These are phyloP conservation scores for Odonthalia washingtoniensis DNA, from an alignment of 31 red algal species.

Conservation along the genomic window DNA sequence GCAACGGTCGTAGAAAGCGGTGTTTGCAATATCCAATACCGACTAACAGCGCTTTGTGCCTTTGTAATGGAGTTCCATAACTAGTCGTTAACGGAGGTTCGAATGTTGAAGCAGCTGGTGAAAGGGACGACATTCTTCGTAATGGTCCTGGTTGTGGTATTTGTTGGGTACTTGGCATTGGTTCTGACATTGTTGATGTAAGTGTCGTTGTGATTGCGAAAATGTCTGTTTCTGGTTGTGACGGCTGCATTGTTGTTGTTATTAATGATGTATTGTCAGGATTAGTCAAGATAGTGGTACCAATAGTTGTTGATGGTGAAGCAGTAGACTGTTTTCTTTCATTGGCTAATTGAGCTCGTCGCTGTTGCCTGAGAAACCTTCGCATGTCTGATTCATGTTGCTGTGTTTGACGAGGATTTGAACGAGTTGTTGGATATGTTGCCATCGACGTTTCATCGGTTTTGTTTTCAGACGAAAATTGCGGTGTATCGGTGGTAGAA, in stretches of 20 bases:
- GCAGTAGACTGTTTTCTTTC: neutral
- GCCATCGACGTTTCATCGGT: neutral
- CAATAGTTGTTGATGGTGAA: neutral
- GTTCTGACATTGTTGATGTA: no score
- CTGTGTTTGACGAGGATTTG: neutral
- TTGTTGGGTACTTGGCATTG: no score
- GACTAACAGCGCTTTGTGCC: constrained; percentile 60
- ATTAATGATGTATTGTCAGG: neutral
- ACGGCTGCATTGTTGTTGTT: no score
- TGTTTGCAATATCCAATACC: constrained; percentile 59
- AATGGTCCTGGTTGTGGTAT: neutral
- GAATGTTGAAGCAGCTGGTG: constrained; percentile 41
- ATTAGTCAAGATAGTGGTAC: neutral
- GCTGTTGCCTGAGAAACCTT: no score
- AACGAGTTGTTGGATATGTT: neutral
- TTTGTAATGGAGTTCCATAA: constrained; percentile 30
- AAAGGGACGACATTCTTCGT: constrained; percentile 2
- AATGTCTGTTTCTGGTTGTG: neutral
- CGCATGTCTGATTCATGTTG: neutral
- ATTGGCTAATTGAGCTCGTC: no score
- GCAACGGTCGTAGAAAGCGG: constrained; percentile 29
- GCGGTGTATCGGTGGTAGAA: neutral
- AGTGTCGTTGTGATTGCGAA: neutral
- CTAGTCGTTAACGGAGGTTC: constrained; percentile 5
- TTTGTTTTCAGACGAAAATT: neutral